phyloP scores from a whole-genome alignment of 257 asterid genomes.

The Salvia miltiorrhiza region DNA sequence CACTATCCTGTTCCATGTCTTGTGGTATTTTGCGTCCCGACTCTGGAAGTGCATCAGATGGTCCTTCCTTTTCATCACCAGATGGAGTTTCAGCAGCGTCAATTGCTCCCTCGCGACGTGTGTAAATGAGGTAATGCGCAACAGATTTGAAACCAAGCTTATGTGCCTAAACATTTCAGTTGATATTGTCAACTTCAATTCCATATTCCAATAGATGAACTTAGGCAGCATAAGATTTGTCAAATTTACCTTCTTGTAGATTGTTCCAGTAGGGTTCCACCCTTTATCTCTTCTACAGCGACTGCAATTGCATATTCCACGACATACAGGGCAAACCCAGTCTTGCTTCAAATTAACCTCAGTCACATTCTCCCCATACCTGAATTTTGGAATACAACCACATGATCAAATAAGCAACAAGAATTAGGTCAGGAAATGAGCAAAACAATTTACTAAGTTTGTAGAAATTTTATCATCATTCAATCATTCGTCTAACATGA shows the following conservation, averaged over 20 bases:
- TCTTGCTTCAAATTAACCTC: slow-evolving; percentile 53
- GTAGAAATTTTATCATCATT: neutral
- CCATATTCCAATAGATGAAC: neutral
- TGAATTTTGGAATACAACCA: slow-evolving; percentile 19
- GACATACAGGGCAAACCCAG: slow-evolving; percentile 74
- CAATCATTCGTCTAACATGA: neutral
- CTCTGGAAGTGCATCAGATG: slow-evolving; percentile 12
- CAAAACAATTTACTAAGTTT: neutral
- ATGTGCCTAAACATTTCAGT: slow-evolving; percentile 36
- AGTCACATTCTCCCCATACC: slow-evolving; percentile 66
- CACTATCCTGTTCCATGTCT: slow-evolving; percentile 15
- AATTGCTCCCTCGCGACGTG: slow-evolving; percentile 23
- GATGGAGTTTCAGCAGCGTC: slow-evolving; percentile 18
- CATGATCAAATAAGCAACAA: neutral
- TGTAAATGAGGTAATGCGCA: slow-evolving; percentile 68
- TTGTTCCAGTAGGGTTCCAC: slow-evolving; percentile 57
- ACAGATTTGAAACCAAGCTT: slow-evolving; percentile 66
- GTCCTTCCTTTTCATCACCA: slow-evolving; percentile 23
- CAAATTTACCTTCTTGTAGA: slow-evolving; percentile 43
- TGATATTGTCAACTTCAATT: neutral
- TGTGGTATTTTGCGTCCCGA: neutral
- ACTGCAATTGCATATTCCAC: slow-evolving; percentile 81
- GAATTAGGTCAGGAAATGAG: neutral
- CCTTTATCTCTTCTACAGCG: slow-evolving; percentile 62
- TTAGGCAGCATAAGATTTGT: slow-evolving; percentile 5